Evolutionary conservation across 1,139 yeast species (phyloP).

Genomic region (Suhomyces atakaporum): DNA sequence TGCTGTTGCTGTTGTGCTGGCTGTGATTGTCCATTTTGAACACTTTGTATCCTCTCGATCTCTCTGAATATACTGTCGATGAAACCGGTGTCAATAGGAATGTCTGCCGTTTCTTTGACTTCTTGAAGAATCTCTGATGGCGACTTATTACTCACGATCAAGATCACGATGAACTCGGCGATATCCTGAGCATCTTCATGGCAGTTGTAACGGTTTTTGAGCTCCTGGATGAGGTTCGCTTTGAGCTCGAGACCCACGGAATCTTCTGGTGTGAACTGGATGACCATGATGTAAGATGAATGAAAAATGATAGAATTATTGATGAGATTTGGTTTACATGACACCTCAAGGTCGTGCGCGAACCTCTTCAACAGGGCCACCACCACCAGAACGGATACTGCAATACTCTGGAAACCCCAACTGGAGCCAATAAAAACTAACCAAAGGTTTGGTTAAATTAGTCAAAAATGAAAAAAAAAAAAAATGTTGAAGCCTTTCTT

Average conservation of each 20-base stretch:
- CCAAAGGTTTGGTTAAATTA: no score
- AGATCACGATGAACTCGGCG: constrained; percentile 74
- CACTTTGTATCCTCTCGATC: constrained; percentile 39
- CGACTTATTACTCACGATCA: constrained; percentile 71
- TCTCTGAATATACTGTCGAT: constrained; percentile 59
- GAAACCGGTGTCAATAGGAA: constrained; percentile 55
- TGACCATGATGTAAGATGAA: constrained; percentile 14
- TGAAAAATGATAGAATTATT: constrained; percentile 1
- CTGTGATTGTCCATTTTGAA: constrained; percentile 9
- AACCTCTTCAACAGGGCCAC: no score
- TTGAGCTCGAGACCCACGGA: constrained; percentile 42
- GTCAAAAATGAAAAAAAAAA: no score
- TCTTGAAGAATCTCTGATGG: constrained; percentile 66
- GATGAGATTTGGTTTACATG: constrained; percentile 1
- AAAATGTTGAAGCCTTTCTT: no score
- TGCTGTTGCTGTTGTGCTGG: constrained; percentile 9
- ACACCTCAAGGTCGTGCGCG: no score
- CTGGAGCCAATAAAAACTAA: no score
- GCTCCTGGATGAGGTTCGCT: constrained; percentile 38
- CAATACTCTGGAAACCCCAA: no score
- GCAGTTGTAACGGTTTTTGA: constrained; percentile 35
- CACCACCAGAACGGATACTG: no score
- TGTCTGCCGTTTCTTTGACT: constrained; percentile 64
- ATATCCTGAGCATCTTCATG: constrained; percentile 74
- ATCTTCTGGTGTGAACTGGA: constrained; percentile 44